Evolutionary conservation across 2,329 filamentous ascomycete genomes (phyloP).

Genomic region (Kalaharituber pfeilii): DNA sequence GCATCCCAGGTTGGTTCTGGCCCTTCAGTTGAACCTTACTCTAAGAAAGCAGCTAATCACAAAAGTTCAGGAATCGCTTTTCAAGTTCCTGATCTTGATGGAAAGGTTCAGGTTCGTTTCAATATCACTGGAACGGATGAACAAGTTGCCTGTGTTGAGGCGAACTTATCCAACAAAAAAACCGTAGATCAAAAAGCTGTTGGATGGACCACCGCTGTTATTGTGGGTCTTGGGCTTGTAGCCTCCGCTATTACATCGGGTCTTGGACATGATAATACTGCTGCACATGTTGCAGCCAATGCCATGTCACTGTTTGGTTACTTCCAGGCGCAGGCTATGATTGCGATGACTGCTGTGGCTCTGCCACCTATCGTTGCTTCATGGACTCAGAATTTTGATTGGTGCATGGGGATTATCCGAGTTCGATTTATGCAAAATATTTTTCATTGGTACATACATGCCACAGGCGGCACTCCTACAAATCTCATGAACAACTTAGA

Average conservation of each 20-base stretch:
- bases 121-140: conserved; percentile 47
- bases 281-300: conserved; percentile 84
- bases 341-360: conserved; percentile 64
- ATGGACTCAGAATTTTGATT: conserved; percentile 96
- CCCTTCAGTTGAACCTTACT: neutral
- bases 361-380: conserved; percentile 76
- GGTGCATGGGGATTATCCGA: conserved; percentile 91
- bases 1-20: conserved; percentile 45
- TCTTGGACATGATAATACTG: conserved; percentile 80
- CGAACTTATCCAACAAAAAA: conserved; percentile 74
- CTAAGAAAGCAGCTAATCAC: neutral
- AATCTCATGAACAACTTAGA: conserved; percentile 57
- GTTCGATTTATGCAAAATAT: conserved; percentile 75
- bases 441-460: conserved; percentile 88
- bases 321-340: conserved; percentile 84
- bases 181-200: conserved; percentile 79
- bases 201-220: conserved; percentile 75
- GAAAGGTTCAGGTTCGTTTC: conserved; percentile 65
- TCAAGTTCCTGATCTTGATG: conserved; percentile 78
- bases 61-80: conserved; percentile 51
- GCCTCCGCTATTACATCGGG: conserved; percentile 80
- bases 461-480: conserved; percentile 72
- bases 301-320: conserved; percentile 86
- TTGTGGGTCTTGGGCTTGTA: conserved; percentile 65
- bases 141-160: conserved; percentile 71